Evolutionary conservation across 257 asterid genomes (phyloP).

Genomic region (Cruciata laevipes): DNA sequence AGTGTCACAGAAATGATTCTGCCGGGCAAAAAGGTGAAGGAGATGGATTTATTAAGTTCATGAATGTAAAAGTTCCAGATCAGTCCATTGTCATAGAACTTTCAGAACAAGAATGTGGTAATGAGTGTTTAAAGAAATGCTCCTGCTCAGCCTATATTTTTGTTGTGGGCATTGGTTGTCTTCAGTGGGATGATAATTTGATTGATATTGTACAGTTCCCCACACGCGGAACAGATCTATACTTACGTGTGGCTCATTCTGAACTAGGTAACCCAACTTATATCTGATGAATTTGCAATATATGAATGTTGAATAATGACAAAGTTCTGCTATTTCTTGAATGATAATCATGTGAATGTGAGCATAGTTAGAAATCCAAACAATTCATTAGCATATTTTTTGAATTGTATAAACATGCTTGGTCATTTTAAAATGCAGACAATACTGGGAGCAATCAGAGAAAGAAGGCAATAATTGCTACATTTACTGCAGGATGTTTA

Average conservation of each 20-base stretch:
- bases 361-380: too few relatives aligned
- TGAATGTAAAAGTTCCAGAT: conserved; percentile 35
- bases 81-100: conserved; percentile 21
- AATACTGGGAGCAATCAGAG: conserved; percentile 6
- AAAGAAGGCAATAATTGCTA: conserved; percentile 20
- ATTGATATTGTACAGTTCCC: conserved; percentile 34
- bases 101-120: conserved; percentile 25
- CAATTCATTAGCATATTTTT: too few relatives aligned
- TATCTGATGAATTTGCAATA: background rate
- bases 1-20: conserved; percentile 23
- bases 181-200: conserved; percentile 25
- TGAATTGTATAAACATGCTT: background rate
- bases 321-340: too few relatives aligned
- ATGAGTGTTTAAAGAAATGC: conserved; percentile 24
- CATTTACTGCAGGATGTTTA: conserved; percentile 22
- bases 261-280: conserved; percentile 36
- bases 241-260: conserved; percentile 40
- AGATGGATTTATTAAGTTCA: conserved; percentile 43
- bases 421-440: conserved; percentile 13
- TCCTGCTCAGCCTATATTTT: conserved; percentile 28
- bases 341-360: background rate
- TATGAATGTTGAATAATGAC: background rate
- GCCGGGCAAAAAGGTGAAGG: conserved; percentile 7
- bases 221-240: conserved; percentile 31
- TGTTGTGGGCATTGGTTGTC: conserved; percentile 21